Percentiles rank a stretch among this genome's conserved stretches.
These are phyloP conservation scores for Diaporthe sp. DNA, from an alignment of 2,329 filamentous ascomycete genomes.

Conservation along the genomic window DNA sequence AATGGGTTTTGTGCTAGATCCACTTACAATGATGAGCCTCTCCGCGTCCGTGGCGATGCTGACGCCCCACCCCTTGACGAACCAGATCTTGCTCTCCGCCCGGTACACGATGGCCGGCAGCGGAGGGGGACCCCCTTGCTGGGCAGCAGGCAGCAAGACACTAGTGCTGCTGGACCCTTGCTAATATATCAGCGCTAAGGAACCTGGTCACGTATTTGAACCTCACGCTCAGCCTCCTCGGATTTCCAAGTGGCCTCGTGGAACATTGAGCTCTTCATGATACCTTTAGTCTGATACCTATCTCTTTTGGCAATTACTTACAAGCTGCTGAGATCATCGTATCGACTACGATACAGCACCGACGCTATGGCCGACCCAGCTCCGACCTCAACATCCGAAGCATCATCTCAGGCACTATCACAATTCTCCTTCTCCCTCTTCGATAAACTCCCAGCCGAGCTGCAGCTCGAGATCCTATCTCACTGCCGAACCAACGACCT, in stretches of 20 bases:
- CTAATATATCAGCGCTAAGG: background rate
- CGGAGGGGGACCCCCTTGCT: background rate
- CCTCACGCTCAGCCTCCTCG: background rate
- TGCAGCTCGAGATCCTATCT: background rate
- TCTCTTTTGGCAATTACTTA: background rate
- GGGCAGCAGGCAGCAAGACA: slow-evolving; percentile 1
- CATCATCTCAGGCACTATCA: background rate
- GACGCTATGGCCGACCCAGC: background rate
- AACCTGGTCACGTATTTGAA: background rate
- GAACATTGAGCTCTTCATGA: background rate
- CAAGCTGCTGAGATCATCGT: background rate
- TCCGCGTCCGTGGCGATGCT: no score
- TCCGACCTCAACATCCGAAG: background rate
- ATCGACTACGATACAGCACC: background rate
- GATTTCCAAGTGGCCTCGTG: background rate
- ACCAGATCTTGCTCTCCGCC: no score
- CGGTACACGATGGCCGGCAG: no score
- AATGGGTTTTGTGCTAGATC: no score
- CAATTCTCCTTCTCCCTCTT: slow-evolving; percentile 4
- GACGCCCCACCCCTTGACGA: background rate
- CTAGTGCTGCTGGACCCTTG: background rate
- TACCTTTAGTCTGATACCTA: background rate
- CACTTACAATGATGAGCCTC: no score
- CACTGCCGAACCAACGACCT: background rate
- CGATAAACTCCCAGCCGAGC: background rate